phyloP scores from a whole-genome alignment of 2,329 filamentous ascomycete genomes.

The Gnomoniopsis sp. region DNA sequence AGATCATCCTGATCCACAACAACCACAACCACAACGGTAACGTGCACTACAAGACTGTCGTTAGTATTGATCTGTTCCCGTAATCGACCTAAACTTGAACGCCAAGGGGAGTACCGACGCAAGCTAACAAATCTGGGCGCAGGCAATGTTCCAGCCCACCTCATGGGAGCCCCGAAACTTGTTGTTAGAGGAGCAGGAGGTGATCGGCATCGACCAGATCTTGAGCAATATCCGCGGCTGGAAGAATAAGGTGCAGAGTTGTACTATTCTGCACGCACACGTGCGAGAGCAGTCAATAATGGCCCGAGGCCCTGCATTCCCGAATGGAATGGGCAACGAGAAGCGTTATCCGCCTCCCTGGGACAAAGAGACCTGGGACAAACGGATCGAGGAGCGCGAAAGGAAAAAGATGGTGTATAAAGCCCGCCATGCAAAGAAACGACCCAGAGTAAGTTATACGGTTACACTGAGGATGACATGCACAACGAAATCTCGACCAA shows the following conservation, averaged over 20 bases:
- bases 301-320: neutral
- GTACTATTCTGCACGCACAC: neutral
- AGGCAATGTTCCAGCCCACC: neutral
- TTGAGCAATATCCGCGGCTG: neutral
- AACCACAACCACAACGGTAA: neutral
- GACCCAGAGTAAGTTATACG: too few relatives aligned
- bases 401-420: neutral
- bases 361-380: neutral
- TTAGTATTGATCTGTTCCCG: neutral
- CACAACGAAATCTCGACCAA: too few relatives aligned
- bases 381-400: neutral
- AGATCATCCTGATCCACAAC: constrained; percentile 2
- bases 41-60: neutral
- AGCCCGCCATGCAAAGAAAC: too few relatives aligned
- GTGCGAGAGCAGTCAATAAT: neutral
- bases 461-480: too few relatives aligned
- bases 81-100: too few relatives aligned
- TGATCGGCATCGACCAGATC: neutral
- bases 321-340: neutral
- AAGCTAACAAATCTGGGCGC: too few relatives aligned
- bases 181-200: neutral
- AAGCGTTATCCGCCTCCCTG: neutral
- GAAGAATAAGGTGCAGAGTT: neutral
- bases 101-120: too few relatives aligned
- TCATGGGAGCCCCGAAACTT: neutral